These are phyloP conservation scores for Penicillium sp. DNA, from an alignment of 2,329 filamentous ascomycete species.

Conservation along the genomic window DNA sequence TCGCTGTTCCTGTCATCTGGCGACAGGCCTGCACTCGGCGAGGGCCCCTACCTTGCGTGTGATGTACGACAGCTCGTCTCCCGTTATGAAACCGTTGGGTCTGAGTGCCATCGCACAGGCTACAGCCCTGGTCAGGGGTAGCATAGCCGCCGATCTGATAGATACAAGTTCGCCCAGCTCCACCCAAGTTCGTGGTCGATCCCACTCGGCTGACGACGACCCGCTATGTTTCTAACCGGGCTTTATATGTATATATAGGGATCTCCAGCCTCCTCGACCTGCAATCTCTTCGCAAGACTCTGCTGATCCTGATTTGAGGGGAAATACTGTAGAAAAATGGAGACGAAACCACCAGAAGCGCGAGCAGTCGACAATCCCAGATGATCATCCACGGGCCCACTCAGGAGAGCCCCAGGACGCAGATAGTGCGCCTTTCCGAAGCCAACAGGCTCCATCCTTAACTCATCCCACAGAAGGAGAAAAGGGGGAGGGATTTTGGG, in stretches of 20 bases:
- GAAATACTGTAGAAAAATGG: too few relatives aligned
- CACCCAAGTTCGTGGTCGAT: constrained; percentile 19
- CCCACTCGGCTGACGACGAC: constrained; percentile 18
- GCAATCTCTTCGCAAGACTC: constrained; percentile 10
- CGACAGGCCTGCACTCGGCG: too few relatives aligned
- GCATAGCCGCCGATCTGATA: constrained; percentile 9
- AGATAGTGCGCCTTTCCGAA: constrained; percentile 1
- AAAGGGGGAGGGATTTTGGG: background rate
- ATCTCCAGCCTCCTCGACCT: constrained; percentile 6
- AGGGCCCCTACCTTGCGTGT: too few relatives aligned
- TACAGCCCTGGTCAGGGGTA: constrained; percentile 6
- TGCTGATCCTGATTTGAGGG: too few relatives aligned
- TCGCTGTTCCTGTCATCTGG: too few relatives aligned
- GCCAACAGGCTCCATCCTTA: constrained; percentile 3
- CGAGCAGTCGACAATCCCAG: too few relatives aligned
- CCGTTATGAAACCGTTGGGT: too few relatives aligned
- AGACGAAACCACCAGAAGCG: too few relatives aligned
- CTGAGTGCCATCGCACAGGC: too few relatives aligned
- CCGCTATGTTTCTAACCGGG: constrained; percentile 15
- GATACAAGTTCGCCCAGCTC: constrained; percentile 11
- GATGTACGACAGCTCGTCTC: too few relatives aligned
- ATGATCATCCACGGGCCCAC: too few relatives aligned
- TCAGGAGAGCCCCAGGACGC: constrained; percentile 5
- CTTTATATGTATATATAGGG: too few relatives aligned
- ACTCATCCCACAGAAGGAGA: constrained; percentile 6